These are phyloP conservation scores for Lachancea mirantina DNA, from an alignment of 805 yeast genomes.

Conservation along the genomic window DNA sequence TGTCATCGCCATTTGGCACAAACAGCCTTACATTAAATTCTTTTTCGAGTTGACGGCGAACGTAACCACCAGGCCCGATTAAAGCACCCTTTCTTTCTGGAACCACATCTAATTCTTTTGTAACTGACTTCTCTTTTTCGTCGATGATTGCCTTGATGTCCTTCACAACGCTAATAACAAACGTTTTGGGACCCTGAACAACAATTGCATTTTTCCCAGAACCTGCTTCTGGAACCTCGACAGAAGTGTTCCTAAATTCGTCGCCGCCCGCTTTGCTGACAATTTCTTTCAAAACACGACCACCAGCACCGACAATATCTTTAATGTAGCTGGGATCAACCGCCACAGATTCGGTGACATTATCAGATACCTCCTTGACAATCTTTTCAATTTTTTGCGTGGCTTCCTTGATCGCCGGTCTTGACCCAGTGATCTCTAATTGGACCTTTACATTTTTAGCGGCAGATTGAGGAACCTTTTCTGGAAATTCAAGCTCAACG, in stretches of 20 bases:
- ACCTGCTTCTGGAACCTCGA: constrained; percentile 58
- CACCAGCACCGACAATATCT: constrained; percentile 71
- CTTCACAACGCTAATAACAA: constrained; percentile 62
- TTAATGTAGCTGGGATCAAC: constrained; percentile 73
- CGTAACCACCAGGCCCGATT: constrained; percentile 75
- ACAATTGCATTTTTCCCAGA: constrained; percentile 51
- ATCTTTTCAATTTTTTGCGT: constrained; percentile 52
- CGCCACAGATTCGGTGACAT: constrained; percentile 43
- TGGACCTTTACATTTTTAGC: constrained; percentile 46
- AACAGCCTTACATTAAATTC: constrained; percentile 57
- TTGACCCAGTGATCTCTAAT: constrained; percentile 71
- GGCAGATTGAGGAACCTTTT: constrained; percentile 37
- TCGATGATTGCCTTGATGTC: constrained; percentile 57
- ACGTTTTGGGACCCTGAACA: constrained; percentile 64
- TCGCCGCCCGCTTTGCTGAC: constrained; percentile 71
- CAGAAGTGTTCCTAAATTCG: constrained; percentile 33
- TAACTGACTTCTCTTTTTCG: constrained; percentile 52
- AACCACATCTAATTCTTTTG: constrained; percentile 51
- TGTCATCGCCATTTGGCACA: constrained; percentile 55
- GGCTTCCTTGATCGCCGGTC: constrained; percentile 68
- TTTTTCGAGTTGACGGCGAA: constrained; percentile 63
- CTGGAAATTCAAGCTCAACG: constrained; percentile 44
- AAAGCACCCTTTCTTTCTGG: constrained; percentile 67
- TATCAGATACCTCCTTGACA: constrained; percentile 58
- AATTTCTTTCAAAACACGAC: constrained; percentile 65